Percentiles rank a stretch among this genome's conserved stretches.
Evolutionary conservation across 2,329 filamentous ascomycete genomes (phyloP).

Genomic region (Sporothrix curviconia): DNA sequence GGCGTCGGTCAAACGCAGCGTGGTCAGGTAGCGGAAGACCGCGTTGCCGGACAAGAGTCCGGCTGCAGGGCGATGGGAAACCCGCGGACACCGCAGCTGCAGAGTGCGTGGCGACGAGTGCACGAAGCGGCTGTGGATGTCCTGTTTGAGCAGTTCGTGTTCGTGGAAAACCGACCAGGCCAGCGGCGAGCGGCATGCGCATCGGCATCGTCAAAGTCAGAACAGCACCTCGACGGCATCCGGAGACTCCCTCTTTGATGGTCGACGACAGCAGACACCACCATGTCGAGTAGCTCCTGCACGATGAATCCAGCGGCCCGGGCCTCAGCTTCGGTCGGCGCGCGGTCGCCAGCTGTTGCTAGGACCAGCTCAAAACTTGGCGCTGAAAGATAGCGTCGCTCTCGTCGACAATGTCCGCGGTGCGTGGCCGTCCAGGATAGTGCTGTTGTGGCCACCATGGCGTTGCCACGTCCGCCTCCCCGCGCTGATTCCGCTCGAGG

Average conservation of each 20-base stretch:
- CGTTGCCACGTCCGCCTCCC: constrained; percentile 24
- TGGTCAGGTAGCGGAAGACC: constrained; percentile 34
- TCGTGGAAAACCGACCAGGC: constrained; percentile 29
- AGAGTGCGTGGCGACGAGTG: not conserved
- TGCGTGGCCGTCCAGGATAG: constrained; percentile 37
- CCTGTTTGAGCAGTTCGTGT: constrained; percentile 28
- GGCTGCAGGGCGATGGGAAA: constrained; percentile 30
- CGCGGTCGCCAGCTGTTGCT: constrained; percentile 51
- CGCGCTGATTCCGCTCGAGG: constrained; percentile 39
- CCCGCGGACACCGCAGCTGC: not conserved
- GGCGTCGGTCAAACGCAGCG: constrained; percentile 22
- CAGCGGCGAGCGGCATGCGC: no score
- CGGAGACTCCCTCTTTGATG: constrained; percentile 29
- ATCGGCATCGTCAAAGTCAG: not conserved
- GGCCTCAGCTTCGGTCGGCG: constrained; percentile 44
- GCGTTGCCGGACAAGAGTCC: not conserved
- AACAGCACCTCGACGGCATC: constrained; percentile 41
- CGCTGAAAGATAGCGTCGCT: constrained; percentile 57
- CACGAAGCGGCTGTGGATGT: not conserved
- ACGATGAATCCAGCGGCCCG: constrained; percentile 50
- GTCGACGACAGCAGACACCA: constrained; percentile 27
- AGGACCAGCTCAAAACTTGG: constrained; percentile 58
- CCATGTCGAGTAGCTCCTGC: constrained; percentile 43
- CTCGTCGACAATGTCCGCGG: constrained; percentile 57
- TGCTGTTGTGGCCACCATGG: constrained; percentile 32